These are phyloP conservation scores for Didymella arachidicola DNA, from an alignment of 2,329 filamentous ascomycete species.

Conservation along the genomic window DNA sequence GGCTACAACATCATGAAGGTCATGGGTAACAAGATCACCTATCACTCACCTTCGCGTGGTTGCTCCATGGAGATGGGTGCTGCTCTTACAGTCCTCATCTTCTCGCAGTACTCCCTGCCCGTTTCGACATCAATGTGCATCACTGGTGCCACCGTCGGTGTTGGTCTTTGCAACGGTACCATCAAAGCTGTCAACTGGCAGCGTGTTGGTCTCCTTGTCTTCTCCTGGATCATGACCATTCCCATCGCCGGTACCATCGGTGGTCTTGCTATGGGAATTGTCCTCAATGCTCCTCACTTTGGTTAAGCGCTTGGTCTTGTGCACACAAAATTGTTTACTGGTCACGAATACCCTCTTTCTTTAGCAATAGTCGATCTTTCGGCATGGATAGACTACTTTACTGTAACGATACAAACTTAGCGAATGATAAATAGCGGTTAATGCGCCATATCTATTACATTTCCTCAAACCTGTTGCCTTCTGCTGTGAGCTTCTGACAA, in stretches of 20 bases:
- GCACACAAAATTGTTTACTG: slow-evolving; percentile 16
- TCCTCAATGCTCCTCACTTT: slow-evolving; percentile 67
- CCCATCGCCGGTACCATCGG: slow-evolving; percentile 67
- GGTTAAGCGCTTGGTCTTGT: slow-evolving; percentile 15
- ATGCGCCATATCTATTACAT: slow-evolving; percentile 1
- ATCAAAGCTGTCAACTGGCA: slow-evolving; percentile 76
- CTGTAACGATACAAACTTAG: slow-evolving; percentile 9
- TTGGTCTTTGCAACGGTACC: slow-evolving; percentile 78
- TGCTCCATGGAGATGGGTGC: slow-evolving; percentile 83
- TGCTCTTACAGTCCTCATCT: slow-evolving; percentile 77
- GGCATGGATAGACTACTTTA: slow-evolving; percentile 16
- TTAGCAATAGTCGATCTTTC: slow-evolving; percentile 13
- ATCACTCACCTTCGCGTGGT: slow-evolving; percentile 65
- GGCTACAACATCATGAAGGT: slow-evolving; percentile 88
- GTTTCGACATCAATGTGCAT: slow-evolving; percentile 76
- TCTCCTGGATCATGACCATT: slow-evolving; percentile 72
- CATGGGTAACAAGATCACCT: slow-evolving; percentile 83
- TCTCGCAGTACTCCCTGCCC: slow-evolving; percentile 77
- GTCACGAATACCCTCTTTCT: slow-evolving; percentile 21
- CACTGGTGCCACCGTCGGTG: slow-evolving; percentile 79
- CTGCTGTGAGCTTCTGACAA: neutral
- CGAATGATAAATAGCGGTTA: slow-evolving; percentile 7
- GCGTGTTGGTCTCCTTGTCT: slow-evolving; percentile 70
- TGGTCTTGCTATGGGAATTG: slow-evolving; percentile 55
- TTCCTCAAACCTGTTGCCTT: neutral